Conservation (phyloP, 768 basidiomycete species). For the Pisolithus tinctorius region DNA sequence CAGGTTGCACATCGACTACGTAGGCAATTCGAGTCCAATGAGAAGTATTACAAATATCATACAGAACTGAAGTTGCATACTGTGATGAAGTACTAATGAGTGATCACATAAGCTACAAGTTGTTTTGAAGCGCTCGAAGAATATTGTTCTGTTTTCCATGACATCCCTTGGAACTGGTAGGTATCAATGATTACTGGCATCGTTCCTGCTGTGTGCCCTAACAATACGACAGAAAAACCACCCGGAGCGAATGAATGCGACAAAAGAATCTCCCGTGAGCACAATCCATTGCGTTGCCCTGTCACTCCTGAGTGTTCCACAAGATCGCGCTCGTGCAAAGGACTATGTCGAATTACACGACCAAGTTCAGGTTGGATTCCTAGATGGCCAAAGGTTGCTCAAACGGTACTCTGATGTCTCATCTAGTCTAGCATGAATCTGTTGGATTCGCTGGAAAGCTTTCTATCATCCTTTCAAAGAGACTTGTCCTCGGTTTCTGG, state of each 20-base stretch:
- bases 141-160: too few species aligned
- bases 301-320: neutral
- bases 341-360: conserved; percentile 88
- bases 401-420: conserved; percentile 3
- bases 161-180: neutral
- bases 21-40: too few species aligned
- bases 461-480: conserved; percentile 91
- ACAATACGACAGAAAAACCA: neutral
- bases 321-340: conserved; percentile 37
- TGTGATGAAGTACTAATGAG: too few species aligned
- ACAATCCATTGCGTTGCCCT: neutral
- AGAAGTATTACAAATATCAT: too few species aligned
- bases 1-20: too few species aligned
- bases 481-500: conserved; percentile 93
- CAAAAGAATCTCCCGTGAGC: conserved; percentile 12
- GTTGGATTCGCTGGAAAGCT: conserved; percentile 81
- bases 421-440: conserved; percentile 77
- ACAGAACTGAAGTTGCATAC: too few species aligned
- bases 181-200: neutral
- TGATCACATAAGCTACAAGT: neutral
- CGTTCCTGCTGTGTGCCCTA: neutral
- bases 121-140: neutral
- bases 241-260: neutral
- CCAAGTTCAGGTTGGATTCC: conserved; percentile 66
- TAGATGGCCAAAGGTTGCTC: neutral